phyloP scores from a whole-genome alignment of 179 eudicot species.

The Carnegiea gigantea region DNA sequence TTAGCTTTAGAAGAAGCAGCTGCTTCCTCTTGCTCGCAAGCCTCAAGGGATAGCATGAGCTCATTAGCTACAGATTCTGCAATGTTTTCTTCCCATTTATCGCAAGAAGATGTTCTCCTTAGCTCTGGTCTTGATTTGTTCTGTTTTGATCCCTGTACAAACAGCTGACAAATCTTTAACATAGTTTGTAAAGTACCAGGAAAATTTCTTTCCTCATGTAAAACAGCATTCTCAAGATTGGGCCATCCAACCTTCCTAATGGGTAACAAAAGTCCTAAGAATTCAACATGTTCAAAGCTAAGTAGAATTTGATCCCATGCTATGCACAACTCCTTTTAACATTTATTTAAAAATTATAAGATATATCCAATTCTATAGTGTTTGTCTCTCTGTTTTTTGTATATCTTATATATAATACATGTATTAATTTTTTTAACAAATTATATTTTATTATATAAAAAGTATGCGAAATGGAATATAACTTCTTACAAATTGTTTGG shows the following conservation, averaged over 20 bases:
- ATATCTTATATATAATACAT: too few species aligned
- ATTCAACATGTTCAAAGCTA: not conserved
- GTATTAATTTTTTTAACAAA: too few species aligned
- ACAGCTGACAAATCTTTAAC: not conserved
- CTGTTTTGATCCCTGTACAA: conserved; percentile 56
- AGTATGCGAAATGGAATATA: too few species aligned
- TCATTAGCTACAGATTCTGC: conserved; percentile 94
- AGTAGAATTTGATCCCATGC: too few species aligned
- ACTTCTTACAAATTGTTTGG: too few species aligned
- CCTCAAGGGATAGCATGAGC: conserved; percentile 49
- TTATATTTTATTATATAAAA: too few species aligned
- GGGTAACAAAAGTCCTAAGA: not conserved
- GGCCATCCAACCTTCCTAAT: not conserved
- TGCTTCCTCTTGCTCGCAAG: conserved; percentile 68
- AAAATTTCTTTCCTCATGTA: too few species aligned
- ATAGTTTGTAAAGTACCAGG: not conserved
- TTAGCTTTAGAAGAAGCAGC: conserved; percentile 49
- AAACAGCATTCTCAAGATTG: not conserved
- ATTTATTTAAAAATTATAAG: too few species aligned
- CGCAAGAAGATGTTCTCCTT: conserved; percentile 86
- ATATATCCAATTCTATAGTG: too few species aligned
- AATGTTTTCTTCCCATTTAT: conserved; percentile 89
- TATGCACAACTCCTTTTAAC: too few species aligned
- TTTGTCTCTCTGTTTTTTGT: too few species aligned
- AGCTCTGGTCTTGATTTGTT: conserved; percentile 62